phyloP scores from a whole-genome alignment of 2,329 filamentous ascomycete genomes.

The Grosmannia serpens region DNA sequence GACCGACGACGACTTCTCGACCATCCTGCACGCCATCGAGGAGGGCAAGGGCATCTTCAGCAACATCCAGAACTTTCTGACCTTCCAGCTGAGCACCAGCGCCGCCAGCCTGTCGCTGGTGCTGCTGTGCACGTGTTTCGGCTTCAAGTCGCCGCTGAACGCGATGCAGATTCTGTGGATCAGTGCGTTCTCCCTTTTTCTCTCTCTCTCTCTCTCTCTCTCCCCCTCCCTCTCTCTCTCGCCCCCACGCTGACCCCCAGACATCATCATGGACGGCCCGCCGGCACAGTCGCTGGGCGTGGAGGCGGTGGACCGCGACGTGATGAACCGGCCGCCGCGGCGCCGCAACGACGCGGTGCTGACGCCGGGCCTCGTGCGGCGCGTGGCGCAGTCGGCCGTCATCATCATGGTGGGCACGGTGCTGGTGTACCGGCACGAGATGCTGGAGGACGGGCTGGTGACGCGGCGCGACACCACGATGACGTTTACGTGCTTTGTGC shows the following conservation, averaged over 20 bases:
- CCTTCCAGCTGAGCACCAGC: constrained; percentile 95
- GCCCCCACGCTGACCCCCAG: constrained; percentile 32
- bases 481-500: constrained; percentile 97
- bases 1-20: constrained; percentile 81
- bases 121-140: constrained; percentile 81
- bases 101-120: constrained; percentile 87
- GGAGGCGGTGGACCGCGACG: constrained; percentile 83
- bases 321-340: constrained; percentile 85
- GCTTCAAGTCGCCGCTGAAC: constrained; percentile 91
- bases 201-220: neutral
- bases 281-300: constrained; percentile 95
- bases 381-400: constrained; percentile 75
- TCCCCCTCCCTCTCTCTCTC: neutral
- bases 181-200: constrained; percentile 48
- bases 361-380: constrained; percentile 68
- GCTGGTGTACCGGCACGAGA: constrained; percentile 82
- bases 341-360: constrained; percentile 80
- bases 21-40: constrained; percentile 89
- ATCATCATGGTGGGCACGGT: constrained; percentile 93
- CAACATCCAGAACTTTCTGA: constrained; percentile 99
- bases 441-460: constrained; percentile 70
- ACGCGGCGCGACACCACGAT: constrained; percentile 95
- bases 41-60: constrained; percentile 99
- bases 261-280: constrained; percentile 98
- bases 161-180: constrained; percentile 99